These are phyloP conservation scores for Exobasidium cylindrosporum DNA, from an alignment of 1,284 basidiomycete genomes.

Conservation along the genomic window DNA sequence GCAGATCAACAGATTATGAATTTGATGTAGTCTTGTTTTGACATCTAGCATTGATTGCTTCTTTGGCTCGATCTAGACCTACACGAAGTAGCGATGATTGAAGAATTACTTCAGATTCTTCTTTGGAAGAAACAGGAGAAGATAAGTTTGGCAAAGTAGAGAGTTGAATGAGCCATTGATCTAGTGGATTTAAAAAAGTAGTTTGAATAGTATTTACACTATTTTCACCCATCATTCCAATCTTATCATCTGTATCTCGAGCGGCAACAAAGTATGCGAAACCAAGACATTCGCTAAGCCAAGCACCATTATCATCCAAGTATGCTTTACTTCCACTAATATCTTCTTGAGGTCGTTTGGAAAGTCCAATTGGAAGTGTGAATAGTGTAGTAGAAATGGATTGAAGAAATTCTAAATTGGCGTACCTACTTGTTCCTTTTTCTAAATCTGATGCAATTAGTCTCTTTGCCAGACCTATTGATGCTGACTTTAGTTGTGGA, in stretches of 20 bases:
- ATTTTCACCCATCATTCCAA: neutral
- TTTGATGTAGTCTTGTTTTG: too few relatives aligned
- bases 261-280: neutral
- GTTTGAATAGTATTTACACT: neutral
- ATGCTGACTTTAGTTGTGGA: slow-evolving; percentile 29
- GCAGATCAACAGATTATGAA: too few relatives aligned
- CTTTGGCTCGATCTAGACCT: neutral
- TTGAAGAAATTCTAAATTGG: slow-evolving; percentile 4
- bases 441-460: slow-evolving; percentile 8
- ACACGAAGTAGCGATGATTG: neutral
- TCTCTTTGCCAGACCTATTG: slow-evolving; percentile 9
- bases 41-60: neutral
- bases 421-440: neutral
- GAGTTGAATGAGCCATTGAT: neutral
- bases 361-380: neutral
- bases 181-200: neutral
- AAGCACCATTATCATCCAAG: slow-evolving; percentile 6
- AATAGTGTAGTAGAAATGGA: neutral
- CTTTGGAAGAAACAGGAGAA: neutral
- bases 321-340: neutral
- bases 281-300: neutral
- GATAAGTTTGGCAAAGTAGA: neutral
- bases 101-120: neutral
- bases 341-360: neutral
- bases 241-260: neutral